phyloP scores from a whole-genome alignment of 2,329 filamentous ascomycete genomes.

The Microcyclospora pomicola region DNA sequence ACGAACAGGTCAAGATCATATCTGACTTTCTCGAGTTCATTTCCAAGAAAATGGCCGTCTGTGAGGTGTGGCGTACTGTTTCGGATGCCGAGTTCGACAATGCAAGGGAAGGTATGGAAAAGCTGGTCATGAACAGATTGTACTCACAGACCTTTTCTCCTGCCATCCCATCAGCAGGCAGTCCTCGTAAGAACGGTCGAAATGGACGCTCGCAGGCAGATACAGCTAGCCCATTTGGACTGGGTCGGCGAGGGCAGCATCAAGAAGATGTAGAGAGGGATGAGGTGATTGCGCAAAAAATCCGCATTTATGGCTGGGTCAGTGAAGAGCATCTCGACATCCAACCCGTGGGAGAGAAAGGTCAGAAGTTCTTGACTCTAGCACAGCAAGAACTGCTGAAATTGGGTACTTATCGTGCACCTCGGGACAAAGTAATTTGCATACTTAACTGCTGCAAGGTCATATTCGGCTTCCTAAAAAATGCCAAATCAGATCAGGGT shows the following conservation, averaged over 20 bases:
- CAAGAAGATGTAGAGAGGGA: slow-evolving; percentile 96
- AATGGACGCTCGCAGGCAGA: slow-evolving; percentile 32
- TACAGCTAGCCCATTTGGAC: slow-evolving; percentile 40
- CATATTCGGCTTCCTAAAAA: slow-evolving; percentile 87
- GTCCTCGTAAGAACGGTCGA: slow-evolving; percentile 55
- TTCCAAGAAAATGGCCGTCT: slow-evolving; percentile 93
- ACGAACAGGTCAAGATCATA: slow-evolving; percentile 98
- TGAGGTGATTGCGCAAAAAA: slow-evolving; percentile 90
- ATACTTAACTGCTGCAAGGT: slow-evolving; percentile 98
- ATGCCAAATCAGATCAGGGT: slow-evolving; percentile 84
- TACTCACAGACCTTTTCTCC: slow-evolving; percentile 96
- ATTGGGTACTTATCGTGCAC: slow-evolving; percentile 93
- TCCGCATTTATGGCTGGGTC: slow-evolving; percentile 93
- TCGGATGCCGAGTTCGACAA: slow-evolving; percentile 98
- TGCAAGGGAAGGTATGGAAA: slow-evolving; percentile 97
- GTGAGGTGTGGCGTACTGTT: slow-evolving; percentile 90
- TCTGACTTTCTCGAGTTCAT: slow-evolving; percentile 94
- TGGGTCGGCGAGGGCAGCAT: slow-evolving; percentile 84
- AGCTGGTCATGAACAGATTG: slow-evolving; percentile 94
- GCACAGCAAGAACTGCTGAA: slow-evolving; percentile 92
- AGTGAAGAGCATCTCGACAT: slow-evolving; percentile 90
- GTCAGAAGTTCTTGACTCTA: slow-evolving; percentile 71
- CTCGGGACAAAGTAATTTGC: slow-evolving; percentile 95
- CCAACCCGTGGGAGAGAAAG: slow-evolving; percentile 67
- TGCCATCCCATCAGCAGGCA: slow-evolving; percentile 68